These are phyloP conservation scores for Teratosphaeriaceae sp. DNA, from an alignment of 2,329 filamentous ascomycete species.

Conservation along the genomic window DNA sequence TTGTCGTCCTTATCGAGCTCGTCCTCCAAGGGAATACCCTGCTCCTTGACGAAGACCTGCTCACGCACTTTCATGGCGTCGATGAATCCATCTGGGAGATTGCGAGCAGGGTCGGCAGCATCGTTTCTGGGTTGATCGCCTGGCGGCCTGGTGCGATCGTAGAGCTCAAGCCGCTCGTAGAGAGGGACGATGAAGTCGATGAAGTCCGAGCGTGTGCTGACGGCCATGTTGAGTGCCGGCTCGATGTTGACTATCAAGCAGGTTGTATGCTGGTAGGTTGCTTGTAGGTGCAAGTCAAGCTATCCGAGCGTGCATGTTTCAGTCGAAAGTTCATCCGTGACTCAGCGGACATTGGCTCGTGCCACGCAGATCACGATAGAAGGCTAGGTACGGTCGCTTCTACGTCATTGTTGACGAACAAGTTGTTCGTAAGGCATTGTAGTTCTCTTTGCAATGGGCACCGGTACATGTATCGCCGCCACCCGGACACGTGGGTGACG, in stretches of 20 bases:
- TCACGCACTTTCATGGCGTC: conserved; percentile 54
- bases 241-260: background rate
- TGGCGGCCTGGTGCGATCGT: conserved; percentile 22
- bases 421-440: too few relatives aligned
- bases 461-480: too few relatives aligned
- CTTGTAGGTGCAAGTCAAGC: too few relatives aligned
- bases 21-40: conserved; percentile 52
- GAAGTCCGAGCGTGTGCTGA: conserved; percentile 21
- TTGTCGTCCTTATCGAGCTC: conserved; percentile 78
- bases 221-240: conserved; percentile 6
- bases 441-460: too few relatives aligned
- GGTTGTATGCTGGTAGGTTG: background rate
- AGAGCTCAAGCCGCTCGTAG: conserved; percentile 23
- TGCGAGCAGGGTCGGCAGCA: conserved; percentile 23
- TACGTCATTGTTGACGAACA: too few relatives aligned
- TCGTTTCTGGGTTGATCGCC: conserved; percentile 25
- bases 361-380: too few relatives aligned
- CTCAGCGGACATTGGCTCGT: too few relatives aligned
- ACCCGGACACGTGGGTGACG: too few relatives aligned
- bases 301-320: too few relatives aligned
- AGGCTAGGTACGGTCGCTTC: too few relatives aligned
- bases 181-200: conserved; percentile 26
- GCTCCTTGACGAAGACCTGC: conserved; percentile 53
- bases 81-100: conserved; percentile 39
- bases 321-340: too few relatives aligned